These are phyloP conservation scores for Hyaloperonospora brassicae DNA, from an alignment of 352 stramenopile genomes.

Conservation along the genomic window DNA sequence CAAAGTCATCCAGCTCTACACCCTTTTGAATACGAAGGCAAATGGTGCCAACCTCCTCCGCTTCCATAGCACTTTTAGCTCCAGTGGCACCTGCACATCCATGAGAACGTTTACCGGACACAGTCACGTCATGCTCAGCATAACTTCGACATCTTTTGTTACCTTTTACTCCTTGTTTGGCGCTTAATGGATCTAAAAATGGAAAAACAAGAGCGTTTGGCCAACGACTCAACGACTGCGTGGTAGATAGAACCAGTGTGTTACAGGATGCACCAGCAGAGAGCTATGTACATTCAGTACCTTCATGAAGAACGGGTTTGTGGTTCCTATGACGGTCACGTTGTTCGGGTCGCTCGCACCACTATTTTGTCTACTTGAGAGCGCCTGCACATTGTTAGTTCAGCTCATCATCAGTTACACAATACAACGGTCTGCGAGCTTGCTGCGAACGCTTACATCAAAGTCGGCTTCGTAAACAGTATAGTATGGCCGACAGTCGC, in stretches of 20 bases:
- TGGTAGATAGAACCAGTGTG: neutral
- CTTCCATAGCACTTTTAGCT: slow-evolving; percentile 12
- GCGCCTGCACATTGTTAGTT: slow-evolving; percentile 24
- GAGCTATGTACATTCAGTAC: slow-evolving; percentile 16
- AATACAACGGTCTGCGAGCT: neutral
- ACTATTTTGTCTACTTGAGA: slow-evolving; percentile 47
- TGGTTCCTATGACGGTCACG: slow-evolving; percentile 70
- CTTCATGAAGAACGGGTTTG: slow-evolving; percentile 87
- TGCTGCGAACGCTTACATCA: slow-evolving; percentile 36
- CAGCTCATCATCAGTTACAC: slow-evolving; percentile 1
- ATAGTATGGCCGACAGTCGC: slow-evolving; percentile 81
- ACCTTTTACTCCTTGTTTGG: slow-evolving; percentile 18
- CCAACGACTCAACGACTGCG: slow-evolving; percentile 62
- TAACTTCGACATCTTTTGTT: neutral
- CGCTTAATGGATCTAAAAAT: slow-evolving; percentile 40
- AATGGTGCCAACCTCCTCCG: slow-evolving; percentile 32
- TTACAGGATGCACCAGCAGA: neutral
- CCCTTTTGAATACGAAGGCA: slow-evolving; percentile 55
- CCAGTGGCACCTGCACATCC: slow-evolving; percentile 1
- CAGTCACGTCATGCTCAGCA: neutral
- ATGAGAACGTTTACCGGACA: neutral
- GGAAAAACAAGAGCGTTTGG: slow-evolving; percentile 75
- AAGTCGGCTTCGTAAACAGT: slow-evolving; percentile 84
- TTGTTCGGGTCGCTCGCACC: slow-evolving; percentile 36
- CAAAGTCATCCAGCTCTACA: slow-evolving; percentile 32